Evolutionary conservation across 2,329 filamentous ascomycete genomes (phyloP).

Genomic region (Sclerotinia trifoliorum): DNA sequence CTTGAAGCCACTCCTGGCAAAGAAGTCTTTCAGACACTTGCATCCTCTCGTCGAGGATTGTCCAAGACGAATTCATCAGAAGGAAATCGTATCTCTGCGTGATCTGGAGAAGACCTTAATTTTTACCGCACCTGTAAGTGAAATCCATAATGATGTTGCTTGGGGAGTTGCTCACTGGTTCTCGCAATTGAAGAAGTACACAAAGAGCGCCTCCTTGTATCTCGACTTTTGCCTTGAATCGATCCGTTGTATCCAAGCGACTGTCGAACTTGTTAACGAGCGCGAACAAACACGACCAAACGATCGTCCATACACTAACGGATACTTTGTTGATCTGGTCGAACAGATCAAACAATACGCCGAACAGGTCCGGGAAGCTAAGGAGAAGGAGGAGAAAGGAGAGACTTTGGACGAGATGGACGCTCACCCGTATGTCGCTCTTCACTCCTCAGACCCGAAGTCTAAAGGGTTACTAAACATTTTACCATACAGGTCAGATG

Average conservation of each 20-base stretch:
- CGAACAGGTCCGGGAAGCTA: slow-evolving; percentile 73
- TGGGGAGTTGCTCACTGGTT: slow-evolving; percentile 68
- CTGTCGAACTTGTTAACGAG: slow-evolving; percentile 81
- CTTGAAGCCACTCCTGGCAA: slow-evolving; percentile 72
- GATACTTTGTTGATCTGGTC: slow-evolving; percentile 94
- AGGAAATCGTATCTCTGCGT: slow-evolving; percentile 85
- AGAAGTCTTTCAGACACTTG: slow-evolving; percentile 74
- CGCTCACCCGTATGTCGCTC: slow-evolving; percentile 54
- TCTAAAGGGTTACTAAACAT: slow-evolving; percentile 30
- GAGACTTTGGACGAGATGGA: slow-evolving; percentile 55
- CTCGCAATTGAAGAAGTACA: slow-evolving; percentile 69
- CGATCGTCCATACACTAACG: slow-evolving; percentile 90
- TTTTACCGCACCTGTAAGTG: slow-evolving; percentile 91
- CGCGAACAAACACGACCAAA: slow-evolving; percentile 79
- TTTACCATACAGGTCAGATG: slow-evolving; percentile 55
- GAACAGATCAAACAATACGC: slow-evolving; percentile 92
- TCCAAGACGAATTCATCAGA: slow-evolving; percentile 74
- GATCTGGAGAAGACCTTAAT: slow-evolving; percentile 93
- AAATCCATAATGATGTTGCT: slow-evolving; percentile 54
- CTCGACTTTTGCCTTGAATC: slow-evolving; percentile 87
- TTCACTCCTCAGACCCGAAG: neutral
- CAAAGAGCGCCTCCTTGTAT: slow-evolving; percentile 69
- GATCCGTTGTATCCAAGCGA: slow-evolving; percentile 85
- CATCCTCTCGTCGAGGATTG: slow-evolving; percentile 76
- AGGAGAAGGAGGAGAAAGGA: slow-evolving; percentile 62